Evolutionary conservation across 768 basidiomycete species (phyloP).

Genomic region (Agrocybe praecox): DNA sequence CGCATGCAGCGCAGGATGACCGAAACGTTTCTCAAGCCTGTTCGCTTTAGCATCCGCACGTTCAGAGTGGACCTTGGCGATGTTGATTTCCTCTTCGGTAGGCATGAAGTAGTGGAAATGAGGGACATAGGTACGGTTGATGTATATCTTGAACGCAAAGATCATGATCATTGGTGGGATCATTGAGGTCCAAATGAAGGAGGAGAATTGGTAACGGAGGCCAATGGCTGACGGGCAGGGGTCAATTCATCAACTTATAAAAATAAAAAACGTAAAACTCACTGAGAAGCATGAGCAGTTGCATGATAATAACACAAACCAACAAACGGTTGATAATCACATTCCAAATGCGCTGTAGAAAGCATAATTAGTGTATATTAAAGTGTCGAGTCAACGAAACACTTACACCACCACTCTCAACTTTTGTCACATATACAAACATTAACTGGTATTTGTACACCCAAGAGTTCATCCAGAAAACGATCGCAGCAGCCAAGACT

Average conservation of each 20-base stretch:
- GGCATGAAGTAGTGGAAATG: constrained; percentile 87
- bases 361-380: not conserved
- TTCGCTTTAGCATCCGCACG: constrained; percentile 72
- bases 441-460: constrained; percentile 89
- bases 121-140: constrained; percentile 66
- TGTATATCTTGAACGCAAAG: constrained; percentile 81
- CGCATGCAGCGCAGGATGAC: constrained; percentile 87
- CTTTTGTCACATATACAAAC: constrained; percentile 76
- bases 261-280: constrained; percentile 29
- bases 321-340: constrained; percentile 90
- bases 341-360: constrained; percentile 83
- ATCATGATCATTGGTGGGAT: constrained; percentile 86
- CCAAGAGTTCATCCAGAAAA: constrained; percentile 73
- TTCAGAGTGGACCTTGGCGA: constrained; percentile 77
- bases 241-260: constrained; percentile 4
- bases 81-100: constrained; percentile 71
- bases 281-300: constrained; percentile 86
- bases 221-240: constrained; percentile 68
- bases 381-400: not conserved
- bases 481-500: constrained; percentile 63
- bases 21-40: constrained; percentile 88
- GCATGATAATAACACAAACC: constrained; percentile 82
- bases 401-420: constrained; percentile 82
- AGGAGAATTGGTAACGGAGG: constrained; percentile 72
- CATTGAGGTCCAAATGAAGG: constrained; percentile 80